Evolutionary conservation across 495 filamentous ascomycete species (phyloP).

Genomic region (Friedmanniomyces simplex): DNA sequence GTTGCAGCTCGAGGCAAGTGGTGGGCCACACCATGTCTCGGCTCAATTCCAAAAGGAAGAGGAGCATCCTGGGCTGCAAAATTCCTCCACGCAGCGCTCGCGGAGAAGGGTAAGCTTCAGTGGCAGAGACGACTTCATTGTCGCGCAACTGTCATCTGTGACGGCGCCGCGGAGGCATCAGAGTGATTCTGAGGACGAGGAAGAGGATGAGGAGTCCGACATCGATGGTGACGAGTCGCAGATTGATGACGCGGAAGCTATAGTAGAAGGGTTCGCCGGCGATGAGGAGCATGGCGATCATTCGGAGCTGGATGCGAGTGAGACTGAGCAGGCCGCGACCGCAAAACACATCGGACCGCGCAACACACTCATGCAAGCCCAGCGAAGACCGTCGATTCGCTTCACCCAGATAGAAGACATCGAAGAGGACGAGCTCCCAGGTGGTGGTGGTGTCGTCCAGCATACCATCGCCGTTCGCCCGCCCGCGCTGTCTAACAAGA

Average conservation of each 20-base stretch:
- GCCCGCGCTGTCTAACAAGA: neutral
- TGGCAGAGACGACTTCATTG: neutral
- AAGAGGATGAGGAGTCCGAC: constrained; percentile 2
- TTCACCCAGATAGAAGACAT: neutral
- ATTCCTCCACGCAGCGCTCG: neutral
- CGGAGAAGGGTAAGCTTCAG: constrained; percentile 3
- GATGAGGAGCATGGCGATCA: neutral
- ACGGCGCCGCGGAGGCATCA: neutral
- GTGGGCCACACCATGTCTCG: neutral
- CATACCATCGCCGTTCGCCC: neutral
- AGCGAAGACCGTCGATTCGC: neutral
- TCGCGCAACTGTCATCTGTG: constrained; percentile 12
- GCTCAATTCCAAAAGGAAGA: neutral
- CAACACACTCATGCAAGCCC: neutral
- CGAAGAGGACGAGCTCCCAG: neutral
- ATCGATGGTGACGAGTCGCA: neutral
- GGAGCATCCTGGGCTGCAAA: neutral
- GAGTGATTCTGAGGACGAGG: neutral
- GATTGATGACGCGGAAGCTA: neutral
- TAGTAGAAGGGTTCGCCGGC: neutral
- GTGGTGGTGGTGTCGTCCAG: neutral
- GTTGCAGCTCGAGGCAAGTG: constrained; percentile 1
- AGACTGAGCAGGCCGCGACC: neutral
- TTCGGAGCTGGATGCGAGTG: neutral
- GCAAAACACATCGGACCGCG: neutral